Evolutionary conservation across 2,329 filamentous ascomycete genomes (phyloP).

Genomic region (Paracamarosporium sp.): DNA sequence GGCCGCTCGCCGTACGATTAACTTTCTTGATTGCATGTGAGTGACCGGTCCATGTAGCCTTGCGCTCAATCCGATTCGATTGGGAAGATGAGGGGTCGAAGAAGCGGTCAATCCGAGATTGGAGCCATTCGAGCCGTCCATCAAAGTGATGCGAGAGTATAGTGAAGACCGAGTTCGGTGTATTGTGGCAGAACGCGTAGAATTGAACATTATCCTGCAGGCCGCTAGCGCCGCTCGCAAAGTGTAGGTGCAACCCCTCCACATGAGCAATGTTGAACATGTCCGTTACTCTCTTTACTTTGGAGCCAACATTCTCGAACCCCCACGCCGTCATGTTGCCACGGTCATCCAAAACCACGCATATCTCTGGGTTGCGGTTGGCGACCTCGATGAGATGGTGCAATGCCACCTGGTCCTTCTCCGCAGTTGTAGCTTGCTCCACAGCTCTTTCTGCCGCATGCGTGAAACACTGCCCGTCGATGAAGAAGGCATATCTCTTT

Average conservation of each 20-base stretch:
- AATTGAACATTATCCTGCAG: slow-evolving; percentile 70
- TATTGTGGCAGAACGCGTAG: slow-evolving; percentile 72
- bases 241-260: slow-evolving; percentile 59
- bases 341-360: slow-evolving; percentile 80
- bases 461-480: slow-evolving; percentile 82
- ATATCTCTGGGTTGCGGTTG: slow-evolving; percentile 85
- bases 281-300: slow-evolving; percentile 67
- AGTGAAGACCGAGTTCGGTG: slow-evolving; percentile 68
- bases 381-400: slow-evolving; percentile 87
- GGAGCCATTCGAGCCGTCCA: slow-evolving; percentile 82
- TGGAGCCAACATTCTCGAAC: slow-evolving; percentile 82
- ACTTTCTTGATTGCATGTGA: slow-evolving; percentile 82
- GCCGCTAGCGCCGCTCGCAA: slow-evolving; percentile 38
- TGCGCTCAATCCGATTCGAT: slow-evolving; percentile 65
- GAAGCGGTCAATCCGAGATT: slow-evolving; percentile 77
- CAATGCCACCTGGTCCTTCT: slow-evolving; percentile 74
- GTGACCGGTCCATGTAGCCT: slow-evolving; percentile 83
- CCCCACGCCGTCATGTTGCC: slow-evolving; percentile 94
- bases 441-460: slow-evolving; percentile 79
- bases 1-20: slow-evolving; percentile 81
- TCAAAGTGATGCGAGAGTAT: slow-evolving; percentile 85
- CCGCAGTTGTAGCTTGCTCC: slow-evolving; percentile 63
- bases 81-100: slow-evolving; percentile 73
- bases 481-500: slow-evolving; percentile 76
- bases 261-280: slow-evolving; percentile 89